Evolutionary conservation across 2,329 filamentous ascomycete species (phyloP).

Genomic region (Diaporthe australafricana): DNA sequence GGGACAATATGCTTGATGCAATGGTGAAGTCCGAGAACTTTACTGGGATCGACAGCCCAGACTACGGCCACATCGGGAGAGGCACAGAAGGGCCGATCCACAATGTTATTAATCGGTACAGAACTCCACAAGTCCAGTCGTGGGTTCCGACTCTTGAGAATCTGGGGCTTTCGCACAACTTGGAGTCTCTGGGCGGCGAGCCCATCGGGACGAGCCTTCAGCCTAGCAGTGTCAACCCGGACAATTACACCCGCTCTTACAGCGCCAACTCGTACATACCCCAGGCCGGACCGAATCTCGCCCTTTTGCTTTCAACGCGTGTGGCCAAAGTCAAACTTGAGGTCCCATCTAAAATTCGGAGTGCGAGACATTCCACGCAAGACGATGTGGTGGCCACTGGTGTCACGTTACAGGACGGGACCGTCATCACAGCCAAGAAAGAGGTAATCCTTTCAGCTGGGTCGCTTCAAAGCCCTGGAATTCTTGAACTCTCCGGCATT

Average conservation of each 20-base stretch:
- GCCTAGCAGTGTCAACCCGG: conserved; percentile 60
- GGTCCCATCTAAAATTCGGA: conserved; percentile 25
- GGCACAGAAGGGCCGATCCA: conserved; percentile 41
- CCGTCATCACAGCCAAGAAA: conserved; percentile 46
- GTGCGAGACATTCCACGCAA: conserved; percentile 37
- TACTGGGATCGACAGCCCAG: conserved; percentile 27
- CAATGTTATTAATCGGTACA: conserved; percentile 52
- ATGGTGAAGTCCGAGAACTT: conserved; percentile 45
- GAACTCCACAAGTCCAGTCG: conserved; percentile 54
- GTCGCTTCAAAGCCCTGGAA: conserved; percentile 52
- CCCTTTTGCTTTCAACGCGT: conserved; percentile 49
- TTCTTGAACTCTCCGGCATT: conserved; percentile 51
- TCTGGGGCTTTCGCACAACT: conserved; percentile 54
- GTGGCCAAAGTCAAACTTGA: conserved; percentile 53
- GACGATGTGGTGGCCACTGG: conserved; percentile 38
- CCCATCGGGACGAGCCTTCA: conserved; percentile 62
- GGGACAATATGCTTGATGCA: conserved; percentile 40
- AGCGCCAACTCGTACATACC: conserved; percentile 56
- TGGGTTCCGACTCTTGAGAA: conserved; percentile 60
- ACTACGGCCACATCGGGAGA: conserved; percentile 34
- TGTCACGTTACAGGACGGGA: conserved; percentile 43
- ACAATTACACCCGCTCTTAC: conserved; percentile 61
- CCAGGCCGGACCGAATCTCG: conserved; percentile 55
- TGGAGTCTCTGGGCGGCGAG: conserved; percentile 61
- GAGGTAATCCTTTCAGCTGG: conserved; percentile 60